Base-by-base conservation (phyloP, 1,139 yeast species). In the Sugiyamaella japonica region DNA sequence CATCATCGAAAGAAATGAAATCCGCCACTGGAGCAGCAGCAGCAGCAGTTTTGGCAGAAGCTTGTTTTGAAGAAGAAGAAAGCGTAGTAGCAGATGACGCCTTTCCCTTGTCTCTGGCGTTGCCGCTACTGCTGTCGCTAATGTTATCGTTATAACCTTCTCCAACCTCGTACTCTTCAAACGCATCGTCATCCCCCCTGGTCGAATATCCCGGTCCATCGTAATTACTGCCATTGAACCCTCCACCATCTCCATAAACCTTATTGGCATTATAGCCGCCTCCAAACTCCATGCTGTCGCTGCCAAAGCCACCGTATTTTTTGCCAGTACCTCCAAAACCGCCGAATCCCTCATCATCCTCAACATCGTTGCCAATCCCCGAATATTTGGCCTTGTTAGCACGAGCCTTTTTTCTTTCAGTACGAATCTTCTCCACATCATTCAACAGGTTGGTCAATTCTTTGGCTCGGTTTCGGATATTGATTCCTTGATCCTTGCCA, bases 401-500 rank as follows among this genome's bases (percentile, higher is more conserved):
- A 15, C 67, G 62, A 43, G 85, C 87, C 69, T 95, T 83, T 70
- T 89, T 89, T 59, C 99, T 82, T 71, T 91, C 99, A 40, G 83
- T 73, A 61, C 99, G 81, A 55, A 93, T 85, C 69, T 76, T 76
- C 15, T 77, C 77, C 63, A 90, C 96, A 70, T 90, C 96, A 63
- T 83, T 82, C 62, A 95, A 76, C 63, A 95, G 77, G 10, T 77
- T 77, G 40, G 84, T 75, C 61, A 93, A 77, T 62, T 84, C 86
- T 70, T 89, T 87, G 25, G 97, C 86, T 64, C 96, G 82, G 73
- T 89, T 91, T 69, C 98, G 82, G 55, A 93, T 97, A 69, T 93
- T 91, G 62, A 90, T 84, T 52, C 99, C 99, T 73, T 91, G 98
- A 71, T 93, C 99, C 64, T 93, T 83, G 40, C 97, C 98, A 69